Evolutionary conservation across 1,139 yeast species (phyloP).

Genomic region (Kurtzmaniella natalensis): DNA sequence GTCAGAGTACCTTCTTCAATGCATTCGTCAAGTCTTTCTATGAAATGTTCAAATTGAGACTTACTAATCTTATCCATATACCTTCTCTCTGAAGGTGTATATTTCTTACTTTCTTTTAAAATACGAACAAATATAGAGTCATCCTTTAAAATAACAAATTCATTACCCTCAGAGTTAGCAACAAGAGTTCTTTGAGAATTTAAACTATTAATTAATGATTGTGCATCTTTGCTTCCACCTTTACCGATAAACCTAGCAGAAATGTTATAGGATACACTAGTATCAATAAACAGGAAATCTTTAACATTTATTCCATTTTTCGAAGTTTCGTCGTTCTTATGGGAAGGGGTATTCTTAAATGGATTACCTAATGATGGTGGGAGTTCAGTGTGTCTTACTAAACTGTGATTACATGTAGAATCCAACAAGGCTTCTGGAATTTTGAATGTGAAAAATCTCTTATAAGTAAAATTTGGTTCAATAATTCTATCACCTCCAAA

Average conservation of each 20-base stretch:
- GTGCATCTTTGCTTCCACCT: slow-evolving; percentile 19
- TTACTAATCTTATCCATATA: slow-evolving; percentile 15
- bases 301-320: slow-evolving; percentile 9
- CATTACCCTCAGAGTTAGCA: slow-evolving; percentile 38
- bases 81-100: slow-evolving; percentile 8
- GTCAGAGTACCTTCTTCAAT: slow-evolving; percentile 10
- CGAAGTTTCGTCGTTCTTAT: neutral
- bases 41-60: slow-evolving; percentile 23
- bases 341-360: neutral
- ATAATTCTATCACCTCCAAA: slow-evolving; percentile 22
- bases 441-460: slow-evolving; percentile 39
- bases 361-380: slow-evolving; percentile 36
- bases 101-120: slow-evolving; percentile 18
- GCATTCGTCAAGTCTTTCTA: slow-evolving; percentile 25
- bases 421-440: slow-evolving; percentile 39
- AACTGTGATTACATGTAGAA: slow-evolving; percentile 32
- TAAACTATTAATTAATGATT: slow-evolving; percentile 9
- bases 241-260: slow-evolving; percentile 40
- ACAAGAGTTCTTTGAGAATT: slow-evolving; percentile 17
- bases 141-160: slow-evolving; percentile 38
- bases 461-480: slow-evolving; percentile 27
- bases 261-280: slow-evolving; percentile 34
- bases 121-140: slow-evolving; percentile 26
- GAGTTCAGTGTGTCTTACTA: slow-evolving; percentile 30
- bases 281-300: slow-evolving; percentile 25